Evolutionary conservation across 73 alveolate species (phyloP), one percentile per base, ranked within the genome.

Genomic region (Tetrahymena elliotti): DNA sequence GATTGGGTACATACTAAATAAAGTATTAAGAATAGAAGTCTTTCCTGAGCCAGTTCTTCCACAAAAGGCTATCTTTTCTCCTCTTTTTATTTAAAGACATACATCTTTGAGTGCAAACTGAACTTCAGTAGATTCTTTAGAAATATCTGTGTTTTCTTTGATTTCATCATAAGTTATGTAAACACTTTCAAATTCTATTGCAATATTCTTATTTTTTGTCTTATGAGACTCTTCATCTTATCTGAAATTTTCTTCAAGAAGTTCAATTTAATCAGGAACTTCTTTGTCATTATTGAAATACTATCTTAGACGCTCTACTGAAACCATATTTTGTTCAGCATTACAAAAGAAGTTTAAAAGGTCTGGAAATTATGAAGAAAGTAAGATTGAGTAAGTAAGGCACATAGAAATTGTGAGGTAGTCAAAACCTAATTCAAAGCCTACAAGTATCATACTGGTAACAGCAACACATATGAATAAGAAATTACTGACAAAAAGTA

Each of bases 31-130:
- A 84, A 98, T 96, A 34, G 99, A 97, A 41, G 98, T 96, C 94
- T 98, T 98, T 0, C 99, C 99, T 94, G 99, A 94, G 33, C 99
- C 99, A 27, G 99, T 98, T 94, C 99, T 97, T 8, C 99, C 99
- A 20, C 97, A 98, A 52, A 98, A 96, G 12, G 99, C 99, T 38
- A 97, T 94, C 96, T 98, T 98, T 93, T 94, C 96, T 47, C 96
- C 96, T 94, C 47, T 94, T 84, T 41, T 94, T 84, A 94, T 88
- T 35, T 40, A 39, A 0, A 94, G 82, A 34, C 93, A 41, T 84
- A 94, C 38, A 24, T 94, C 92, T 38, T 88, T 84, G 24, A 94
- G 39, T 9, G 96, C 96, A 94, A 38, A 94, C 13, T 94, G 52
- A n/a, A 40, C 95, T 27, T 83, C 37, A 18, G 52, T 94, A 52